A percentile compares a stretch with the other conserved stretches of the same genome.
phyloP scores from a whole-genome alignment of 2,329 filamentous ascomycete genomes.

The Alternaria triticina region DNA sequence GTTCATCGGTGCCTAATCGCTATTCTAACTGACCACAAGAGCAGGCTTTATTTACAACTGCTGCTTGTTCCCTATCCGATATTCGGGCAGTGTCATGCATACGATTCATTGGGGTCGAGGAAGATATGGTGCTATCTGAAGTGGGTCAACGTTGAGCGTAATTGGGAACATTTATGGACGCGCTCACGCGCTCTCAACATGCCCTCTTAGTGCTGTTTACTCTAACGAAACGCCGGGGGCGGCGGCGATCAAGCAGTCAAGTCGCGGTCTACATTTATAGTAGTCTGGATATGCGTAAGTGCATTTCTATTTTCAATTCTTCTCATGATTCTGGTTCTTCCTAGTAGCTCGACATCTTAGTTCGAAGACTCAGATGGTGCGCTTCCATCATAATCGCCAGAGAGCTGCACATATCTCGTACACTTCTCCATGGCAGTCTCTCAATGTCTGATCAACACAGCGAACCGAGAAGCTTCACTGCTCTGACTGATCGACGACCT shows the following conservation, averaged over 20 bases:
- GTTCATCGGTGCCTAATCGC: too few relatives aligned
- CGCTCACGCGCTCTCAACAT: neutral
- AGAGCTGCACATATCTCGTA: neutral
- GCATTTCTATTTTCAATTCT: neutral
- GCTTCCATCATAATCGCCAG: neutral
- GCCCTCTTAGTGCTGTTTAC: neutral
- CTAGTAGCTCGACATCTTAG: too few relatives aligned
- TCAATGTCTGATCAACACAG: too few relatives aligned
- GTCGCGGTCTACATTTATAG: neutral
- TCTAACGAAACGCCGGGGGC: neutral
- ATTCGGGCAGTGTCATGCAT: neutral
- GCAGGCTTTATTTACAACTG: too few relatives aligned
- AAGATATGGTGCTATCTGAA: neutral
- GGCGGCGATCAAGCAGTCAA: neutral
- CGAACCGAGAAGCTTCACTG: neutral
- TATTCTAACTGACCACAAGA: too few relatives aligned
- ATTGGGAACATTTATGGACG: neutral
- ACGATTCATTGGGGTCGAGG: neutral
- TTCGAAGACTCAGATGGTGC: fast-evolving
- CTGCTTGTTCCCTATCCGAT: too few relatives aligned
- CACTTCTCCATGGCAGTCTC: too few relatives aligned
- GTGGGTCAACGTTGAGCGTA: neutral
- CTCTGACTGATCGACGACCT: too few relatives aligned
- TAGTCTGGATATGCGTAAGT: neutral
- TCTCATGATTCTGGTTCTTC: neutral